These are phyloP conservation scores for Hypoxylon fragiforme DNA, from an alignment of 495 filamentous ascomycete genomes.

Conservation along the genomic window DNA sequence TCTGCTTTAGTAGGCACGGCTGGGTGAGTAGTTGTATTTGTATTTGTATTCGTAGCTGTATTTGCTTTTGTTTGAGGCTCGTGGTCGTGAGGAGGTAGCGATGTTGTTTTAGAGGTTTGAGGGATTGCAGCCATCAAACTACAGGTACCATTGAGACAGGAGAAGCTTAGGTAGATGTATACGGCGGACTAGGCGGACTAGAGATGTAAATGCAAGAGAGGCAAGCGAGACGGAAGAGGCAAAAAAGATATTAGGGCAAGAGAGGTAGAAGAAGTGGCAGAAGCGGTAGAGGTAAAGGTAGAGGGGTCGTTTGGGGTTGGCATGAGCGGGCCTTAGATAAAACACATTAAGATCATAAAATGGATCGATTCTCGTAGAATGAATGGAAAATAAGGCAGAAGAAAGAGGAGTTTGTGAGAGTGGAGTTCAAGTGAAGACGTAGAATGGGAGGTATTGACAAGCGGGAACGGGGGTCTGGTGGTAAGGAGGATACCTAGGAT, in stretches of 20 bases:
- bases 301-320: constrained; percentile 19
- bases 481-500: too few species aligned
- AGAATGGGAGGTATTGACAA: constrained; percentile 10
- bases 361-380: constrained; percentile 17
- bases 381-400: constrained; percentile 19
- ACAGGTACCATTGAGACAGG: constrained; percentile 24
- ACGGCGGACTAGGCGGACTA: constrained; percentile 17
- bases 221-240: too few species aligned
- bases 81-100: constrained; percentile 30
- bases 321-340: constrained; percentile 18
- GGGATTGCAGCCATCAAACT: constrained; percentile 36
- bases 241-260: too few species aligned
- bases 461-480: constrained; percentile 35
- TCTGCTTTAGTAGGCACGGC: constrained; percentile 11
- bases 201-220: constrained; percentile 13
- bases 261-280: too few species aligned
- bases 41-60: too few species aligned
- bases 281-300: not conserved
- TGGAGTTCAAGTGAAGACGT: constrained; percentile 27
- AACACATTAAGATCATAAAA: constrained; percentile 33
- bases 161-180: constrained; percentile 2
- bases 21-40: constrained; percentile 8
- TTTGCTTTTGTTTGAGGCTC: constrained; percentile 27
- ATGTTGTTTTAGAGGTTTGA: constrained; percentile 26
- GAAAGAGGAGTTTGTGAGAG: not conserved